Evolutionary conservation across 768 basidiomycete species (phyloP), one percentile per base, ranked within the genome.

Genomic region (Amanita subjunquillea): DNA sequence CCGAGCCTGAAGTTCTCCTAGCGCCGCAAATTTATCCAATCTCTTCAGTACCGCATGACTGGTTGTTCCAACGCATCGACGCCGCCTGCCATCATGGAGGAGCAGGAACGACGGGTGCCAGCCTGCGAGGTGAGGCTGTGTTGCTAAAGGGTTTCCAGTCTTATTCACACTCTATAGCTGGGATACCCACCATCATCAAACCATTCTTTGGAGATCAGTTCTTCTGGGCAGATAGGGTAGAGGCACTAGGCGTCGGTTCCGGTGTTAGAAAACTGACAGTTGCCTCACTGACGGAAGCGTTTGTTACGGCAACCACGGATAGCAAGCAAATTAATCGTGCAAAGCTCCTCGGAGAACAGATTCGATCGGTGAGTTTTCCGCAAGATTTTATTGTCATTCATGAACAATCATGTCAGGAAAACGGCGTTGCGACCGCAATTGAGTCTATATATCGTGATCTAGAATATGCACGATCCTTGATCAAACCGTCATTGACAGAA

Each of bases 81-180:
- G 95, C 92, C n/a, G 91, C 91, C 15, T 96, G 94, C 57, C 95
- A 99, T 72, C 95, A 99, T 62, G 95, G 95, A 54, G 95, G 95
- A 51, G 92, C 95, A 3, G 95, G 95, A 20, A 96, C 95, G 2
- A 94, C 92, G 1, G 94, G 94, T 7, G 95, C 95, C 15, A 93
- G 90, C 69, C 70, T 96, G 57, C 74, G 92, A 76, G 92, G 91
- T 92, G 55, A 50, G 76, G 55, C 44, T 17, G 38, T 12, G 22
- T 10, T 30, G 15, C 22, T 30, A n/a, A 32, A 32, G 29, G 7
- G 32, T 34, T 46, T 27, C 29, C 27, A 6, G 29, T 22, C 15
- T 23, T 39, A 40, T 39, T 41, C 41, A 38, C 10, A 45, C 44
- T 53, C 57, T 8, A 6, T 59, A 89, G 91, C 91, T 55, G 92